phyloP scores from a whole-genome alignment of 257 asterid species.

The Paulownia fortunei region DNA sequence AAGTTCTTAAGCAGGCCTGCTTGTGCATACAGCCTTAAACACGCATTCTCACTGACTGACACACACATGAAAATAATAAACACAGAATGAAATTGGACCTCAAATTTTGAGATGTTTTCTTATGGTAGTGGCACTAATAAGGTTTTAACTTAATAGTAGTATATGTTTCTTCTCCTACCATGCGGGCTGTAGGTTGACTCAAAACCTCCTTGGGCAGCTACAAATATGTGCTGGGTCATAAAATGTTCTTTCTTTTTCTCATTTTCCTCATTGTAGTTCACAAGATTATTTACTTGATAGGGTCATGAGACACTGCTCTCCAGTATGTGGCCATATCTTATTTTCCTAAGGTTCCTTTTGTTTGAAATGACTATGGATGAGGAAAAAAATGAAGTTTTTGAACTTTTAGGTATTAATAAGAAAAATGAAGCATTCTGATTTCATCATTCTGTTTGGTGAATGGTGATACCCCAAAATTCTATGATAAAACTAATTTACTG shows the following conservation, averaged over 20 bases:
- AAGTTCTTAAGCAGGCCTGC: background rate
- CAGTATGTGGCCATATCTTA: background rate
- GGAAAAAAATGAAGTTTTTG: background rate
- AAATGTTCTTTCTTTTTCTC: background rate
- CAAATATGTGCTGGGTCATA: background rate
- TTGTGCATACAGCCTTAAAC: background rate
- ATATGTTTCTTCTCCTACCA: background rate
- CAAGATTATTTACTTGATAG: background rate
- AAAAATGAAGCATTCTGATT: background rate
- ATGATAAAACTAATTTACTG: background rate
- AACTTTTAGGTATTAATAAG: background rate
- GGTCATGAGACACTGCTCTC: background rate
- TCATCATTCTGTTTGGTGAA: conserved; percentile 6
- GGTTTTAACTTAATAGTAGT: background rate
- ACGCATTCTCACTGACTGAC: background rate
- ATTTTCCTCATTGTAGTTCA: background rate
- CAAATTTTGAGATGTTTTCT: background rate
- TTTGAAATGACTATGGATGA: conserved; percentile 1
- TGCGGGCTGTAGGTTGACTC: background rate
- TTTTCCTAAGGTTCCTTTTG: conserved; percentile 1
- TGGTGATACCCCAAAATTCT: conserved; percentile 10
- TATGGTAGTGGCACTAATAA: conserved; percentile 8
- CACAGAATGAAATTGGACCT: background rate
- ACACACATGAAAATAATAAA: background rate
- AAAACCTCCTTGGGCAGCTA: background rate